Evolutionary conservation across 2,329 filamentous ascomycete species (phyloP), one percentile per base, ranked within the genome.

Genomic region (Sordariomycetes sp.): DNA sequence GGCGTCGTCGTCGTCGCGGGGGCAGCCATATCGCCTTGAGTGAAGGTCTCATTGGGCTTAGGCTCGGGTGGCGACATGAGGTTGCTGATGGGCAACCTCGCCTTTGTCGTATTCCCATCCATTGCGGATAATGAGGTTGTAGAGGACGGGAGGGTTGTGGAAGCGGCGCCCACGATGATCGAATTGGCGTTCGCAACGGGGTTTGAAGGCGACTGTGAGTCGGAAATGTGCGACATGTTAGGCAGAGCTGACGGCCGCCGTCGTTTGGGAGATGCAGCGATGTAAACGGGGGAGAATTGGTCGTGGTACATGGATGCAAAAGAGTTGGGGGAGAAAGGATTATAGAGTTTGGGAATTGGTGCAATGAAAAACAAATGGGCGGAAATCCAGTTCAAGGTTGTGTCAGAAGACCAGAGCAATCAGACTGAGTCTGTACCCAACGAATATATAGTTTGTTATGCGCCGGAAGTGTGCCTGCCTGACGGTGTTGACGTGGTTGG

Each of bases 11-110:
- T 67, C 65, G 54, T 65, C 56, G 54, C 63, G 56, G 56, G 66
- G 64, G 55, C 64, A 59, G 58, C 58, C 50, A 43, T 58, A 60
- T 66, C 57, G 66, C 60, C 62, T 61, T 72, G 70, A 53, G 64
- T 69, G 67, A 84, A 85, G 64, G 69, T 81, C 62, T 85, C 81
- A 46, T 74, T 69, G 54, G 74, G 76, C 37, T 74, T 67, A n/a
- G 73, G 72, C 43, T 85, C 82, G 24, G 82, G 82, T 35, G 83
- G 83, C 24, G 83, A 86, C 77, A 86, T 83, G 59, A 86, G 71
- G 61, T 73, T 83, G 71, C 68, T 77, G 62, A 81, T 79, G 61
- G 78, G 73, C 57, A 77, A 64, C 62, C 77, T 79, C 66, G 74
- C 78, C 62, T 77, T 79, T 65, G 73, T 78, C 4, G 63, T 35